A percentile compares a stretch with the other conserved stretches of the same genome.
Conservation (phyloP, 306 rosid species). For the Cicer arietinum region DNA sequence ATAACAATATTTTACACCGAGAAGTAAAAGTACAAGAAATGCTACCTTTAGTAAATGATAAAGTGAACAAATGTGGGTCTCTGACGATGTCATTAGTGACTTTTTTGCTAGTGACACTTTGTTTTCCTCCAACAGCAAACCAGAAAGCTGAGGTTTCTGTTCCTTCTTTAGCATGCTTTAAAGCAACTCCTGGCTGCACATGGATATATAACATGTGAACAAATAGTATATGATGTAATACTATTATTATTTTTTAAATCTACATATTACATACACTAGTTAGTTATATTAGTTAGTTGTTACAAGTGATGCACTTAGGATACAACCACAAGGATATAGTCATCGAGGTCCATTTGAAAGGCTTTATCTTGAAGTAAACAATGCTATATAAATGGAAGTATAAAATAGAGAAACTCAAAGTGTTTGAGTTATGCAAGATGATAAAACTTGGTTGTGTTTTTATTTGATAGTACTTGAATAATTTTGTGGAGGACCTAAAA, state of each 20-base stretch:
- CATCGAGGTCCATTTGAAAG: not conserved
- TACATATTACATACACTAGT: not conserved
- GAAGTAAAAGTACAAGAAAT: constrained; percentile 19
- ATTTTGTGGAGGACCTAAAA: constrained; percentile 29
- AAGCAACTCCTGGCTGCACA: constrained; percentile 85
- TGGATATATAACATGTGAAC: constrained; percentile 42
- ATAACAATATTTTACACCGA: not conserved
- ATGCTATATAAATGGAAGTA: constrained; percentile 4
- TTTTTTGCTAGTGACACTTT: constrained; percentile 77
- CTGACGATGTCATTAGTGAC: constrained; percentile 64
- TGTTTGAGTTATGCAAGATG: constrained; percentile 21
- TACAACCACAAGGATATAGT: constrained; percentile 1
- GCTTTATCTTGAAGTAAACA: constrained; percentile 13
- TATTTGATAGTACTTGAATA: constrained; percentile 18
- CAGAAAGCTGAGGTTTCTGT: constrained; percentile 98
- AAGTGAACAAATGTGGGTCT: constrained; percentile 91
- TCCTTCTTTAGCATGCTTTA: constrained; percentile 96
- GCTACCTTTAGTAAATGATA: constrained; percentile 79
- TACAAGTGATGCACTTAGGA: constrained; percentile 24
- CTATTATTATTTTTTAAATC: not conserved
- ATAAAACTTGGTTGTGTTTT: constrained; percentile 27
- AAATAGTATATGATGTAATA: constrained; percentile 27
- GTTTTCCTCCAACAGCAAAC: constrained; percentile 96
- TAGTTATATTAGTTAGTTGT: not conserved
- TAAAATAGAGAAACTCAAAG: not conserved